Conservation (phyloP, 352 stramenopile species). For the Globisporangium radiosum region DNA sequence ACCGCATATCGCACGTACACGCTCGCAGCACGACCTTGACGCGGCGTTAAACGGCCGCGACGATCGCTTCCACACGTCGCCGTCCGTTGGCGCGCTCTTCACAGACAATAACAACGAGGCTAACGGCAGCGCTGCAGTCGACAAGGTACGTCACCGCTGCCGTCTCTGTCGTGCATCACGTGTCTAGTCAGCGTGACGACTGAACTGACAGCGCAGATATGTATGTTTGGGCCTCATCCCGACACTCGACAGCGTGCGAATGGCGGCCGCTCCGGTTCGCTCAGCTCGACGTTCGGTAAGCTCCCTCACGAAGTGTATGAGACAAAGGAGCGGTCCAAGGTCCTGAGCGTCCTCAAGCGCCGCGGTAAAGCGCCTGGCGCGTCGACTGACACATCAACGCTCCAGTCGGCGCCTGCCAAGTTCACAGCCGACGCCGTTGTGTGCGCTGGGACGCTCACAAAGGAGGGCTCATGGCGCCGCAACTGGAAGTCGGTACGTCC, state of each 20-base stretch:
- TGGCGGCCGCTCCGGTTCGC: conserved; percentile 18
- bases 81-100: conserved; percentile 7
- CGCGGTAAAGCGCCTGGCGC: conserved; percentile 27
- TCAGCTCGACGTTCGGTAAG: conserved; percentile 57
- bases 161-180: not conserved
- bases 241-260: not conserved
- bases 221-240: not conserved
- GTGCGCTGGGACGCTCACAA: conserved; percentile 52
- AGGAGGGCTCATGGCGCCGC: conserved; percentile 77
- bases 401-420: conserved; percentile 31
- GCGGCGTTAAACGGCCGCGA: conserved; percentile 6
- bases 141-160: conserved; percentile 4
- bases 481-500: conserved; percentile 74
- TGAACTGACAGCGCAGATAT: not conserved
- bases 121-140: not conserved
- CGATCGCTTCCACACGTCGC: conserved; percentile 14
- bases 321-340: conserved; percentile 68
- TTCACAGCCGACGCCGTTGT: conserved; percentile 72
- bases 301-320: conserved; percentile 74
- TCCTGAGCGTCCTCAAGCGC: conserved; percentile 70
- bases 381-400: conserved; percentile 11
- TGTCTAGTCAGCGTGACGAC: too few species aligned
- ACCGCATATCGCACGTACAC: conserved; percentile 21
- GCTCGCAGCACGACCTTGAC: conserved; percentile 10
- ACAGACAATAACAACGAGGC: not conserved